Evolutionary conservation across 139 green algal species (phyloP), one percentile per base, ranked within the genome.

Genomic region (Haematococcus sp.): DNA sequence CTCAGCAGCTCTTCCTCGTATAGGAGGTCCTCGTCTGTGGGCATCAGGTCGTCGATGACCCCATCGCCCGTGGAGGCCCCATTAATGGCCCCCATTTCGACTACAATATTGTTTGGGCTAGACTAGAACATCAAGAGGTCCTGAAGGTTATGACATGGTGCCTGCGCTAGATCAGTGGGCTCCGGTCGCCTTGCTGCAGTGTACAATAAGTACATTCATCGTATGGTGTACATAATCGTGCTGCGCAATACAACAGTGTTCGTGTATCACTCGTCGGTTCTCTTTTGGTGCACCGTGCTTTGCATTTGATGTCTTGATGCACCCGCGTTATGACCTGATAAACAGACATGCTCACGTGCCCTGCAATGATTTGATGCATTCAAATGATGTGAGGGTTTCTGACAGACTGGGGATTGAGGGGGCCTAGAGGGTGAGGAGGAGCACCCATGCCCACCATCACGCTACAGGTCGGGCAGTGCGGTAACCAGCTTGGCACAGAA

Each of bases 1-100:
- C 95, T 83, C 34, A 98, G 81, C 28, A 99, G 84, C 86, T 99
- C 95, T 80, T 98, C 95, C 78, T 99, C 95, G 73, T 97, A 98
- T 0, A 97, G 76, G 31, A 98, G 83, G 74, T 98, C 94, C 44
- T 95, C 91, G 22, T 97, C 93, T 0, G 78, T 77, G 1, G 94
- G 94, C 73, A 98, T 86, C 15, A 98, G 83, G 56, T 91, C 86
- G n/a, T 84, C 76, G 9, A 91, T 63, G 25, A 52, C 49, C 27
- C 49, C 49, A 31, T 17, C 70, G 64, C 19, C 84, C 69, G 11
- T 75, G 25, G 60, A 15, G 46, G 67, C 11, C 25, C 49, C 49
- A 44, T 63, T 73, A 16, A 4, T 25, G 27, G 27, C 28, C 4
- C 49, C 49, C 67, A 73, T 73, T n/a, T 40, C 25, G 7, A 19